Conservation (phyloP, 345 rosid species). For the Erucastrum elatum region DNA sequence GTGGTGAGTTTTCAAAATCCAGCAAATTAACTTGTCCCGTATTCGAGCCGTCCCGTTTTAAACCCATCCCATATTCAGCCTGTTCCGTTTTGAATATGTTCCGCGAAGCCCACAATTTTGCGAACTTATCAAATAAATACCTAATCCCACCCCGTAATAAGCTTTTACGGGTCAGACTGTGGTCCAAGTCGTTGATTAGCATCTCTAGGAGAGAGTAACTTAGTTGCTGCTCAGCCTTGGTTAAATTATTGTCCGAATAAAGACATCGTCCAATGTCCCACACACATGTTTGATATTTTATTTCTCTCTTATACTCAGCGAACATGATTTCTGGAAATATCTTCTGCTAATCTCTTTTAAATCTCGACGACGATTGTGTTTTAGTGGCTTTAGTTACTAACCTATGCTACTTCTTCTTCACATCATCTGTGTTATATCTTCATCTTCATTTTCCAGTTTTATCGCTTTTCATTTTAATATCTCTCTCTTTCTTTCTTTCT, state of each 20-base stretch:
- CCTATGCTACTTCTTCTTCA: background rate
- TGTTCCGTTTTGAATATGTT: too few species aligned
- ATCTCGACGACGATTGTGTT: slow-evolving; percentile 4
- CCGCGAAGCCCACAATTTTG: too few species aligned
- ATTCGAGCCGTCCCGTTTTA: too few species aligned
- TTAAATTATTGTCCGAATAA: slow-evolving; percentile 25
- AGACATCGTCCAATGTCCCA: slow-evolving; percentile 30
- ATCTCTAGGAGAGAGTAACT: too few species aligned
- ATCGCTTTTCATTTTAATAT: background rate
- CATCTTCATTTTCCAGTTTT: background rate
- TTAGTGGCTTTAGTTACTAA: slow-evolving; percentile 10
- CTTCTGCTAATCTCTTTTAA: slow-evolving; percentile 19
- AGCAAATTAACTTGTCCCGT: too few species aligned
- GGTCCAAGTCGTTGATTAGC: too few species aligned
- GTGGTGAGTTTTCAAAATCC: too few species aligned
- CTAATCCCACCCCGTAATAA: too few species aligned
- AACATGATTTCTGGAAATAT: slow-evolving; percentile 26
- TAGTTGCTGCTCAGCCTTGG: background rate
- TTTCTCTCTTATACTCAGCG: background rate
- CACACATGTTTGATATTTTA: slow-evolving; percentile 5
- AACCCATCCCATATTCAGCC: too few species aligned
- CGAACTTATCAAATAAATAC: too few species aligned
- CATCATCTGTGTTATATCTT: background rate
- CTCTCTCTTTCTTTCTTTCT: background rate
- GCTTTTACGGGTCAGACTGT: too few species aligned